phyloP scores from a whole-genome alignment of 352 stramenopile species.

The Phytophthora idaei region DNA sequence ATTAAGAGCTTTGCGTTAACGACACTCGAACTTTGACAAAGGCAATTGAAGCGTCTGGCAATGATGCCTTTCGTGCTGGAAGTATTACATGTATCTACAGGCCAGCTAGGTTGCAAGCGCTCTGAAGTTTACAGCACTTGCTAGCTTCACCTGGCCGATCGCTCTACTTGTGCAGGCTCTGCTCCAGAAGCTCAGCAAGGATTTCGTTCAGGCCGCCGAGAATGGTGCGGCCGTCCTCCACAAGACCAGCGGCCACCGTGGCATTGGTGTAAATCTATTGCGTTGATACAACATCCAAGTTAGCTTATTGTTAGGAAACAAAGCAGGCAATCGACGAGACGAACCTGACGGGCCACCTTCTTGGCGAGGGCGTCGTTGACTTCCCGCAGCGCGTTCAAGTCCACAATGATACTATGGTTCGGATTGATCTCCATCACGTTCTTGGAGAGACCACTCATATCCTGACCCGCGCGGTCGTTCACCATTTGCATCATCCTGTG shows the following conservation, averaged over 20 bases:
- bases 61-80: neutral
- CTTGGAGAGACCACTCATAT: slow-evolving; percentile 72
- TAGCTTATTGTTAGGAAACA: neutral
- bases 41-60: too few relatives aligned
- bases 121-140: neutral
- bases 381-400: slow-evolving; percentile 89
- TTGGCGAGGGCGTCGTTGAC: slow-evolving; percentile 85
- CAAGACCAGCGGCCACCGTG: slow-evolving; percentile 96
- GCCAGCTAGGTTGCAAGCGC: slow-evolving; percentile 6
- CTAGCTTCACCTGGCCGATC: neutral
- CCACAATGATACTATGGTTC: slow-evolving; percentile 96
- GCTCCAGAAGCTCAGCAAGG: slow-evolving; percentile 84
- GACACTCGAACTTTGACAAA: neutral
- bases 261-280: slow-evolving; percentile 99
- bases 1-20: slow-evolving; percentile 1
- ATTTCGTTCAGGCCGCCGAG: slow-evolving; percentile 97
- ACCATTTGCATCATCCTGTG: slow-evolving; percentile 98
- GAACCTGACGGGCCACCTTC: slow-evolving; percentile 82
- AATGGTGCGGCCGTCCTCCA: slow-evolving; percentile 98
- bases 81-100: slow-evolving; percentile 15
- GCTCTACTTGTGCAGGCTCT: slow-evolving; percentile 70
- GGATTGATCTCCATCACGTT: slow-evolving; percentile 99
- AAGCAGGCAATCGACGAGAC: slow-evolving; percentile 9
- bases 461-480: slow-evolving; percentile 79
- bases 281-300: slow-evolving; percentile 27